Evolutionary conservation across 1,139 yeast genomes (phyloP), one percentile per base, ranked within the genome.

Genomic region (Pichia sp.): DNA sequence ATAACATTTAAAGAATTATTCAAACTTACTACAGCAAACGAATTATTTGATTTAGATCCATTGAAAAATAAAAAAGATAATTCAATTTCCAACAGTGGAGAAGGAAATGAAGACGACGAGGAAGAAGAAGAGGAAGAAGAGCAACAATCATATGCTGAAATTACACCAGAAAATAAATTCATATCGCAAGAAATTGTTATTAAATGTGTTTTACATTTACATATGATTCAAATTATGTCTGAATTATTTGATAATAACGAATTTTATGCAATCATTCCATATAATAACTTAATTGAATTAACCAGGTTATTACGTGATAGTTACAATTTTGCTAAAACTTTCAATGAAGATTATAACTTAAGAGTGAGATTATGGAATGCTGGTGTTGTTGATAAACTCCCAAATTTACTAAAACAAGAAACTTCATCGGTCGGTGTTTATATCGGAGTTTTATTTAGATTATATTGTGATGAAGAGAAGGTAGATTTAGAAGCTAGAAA

Each of bases 371-470:
- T 94, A 41, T 90, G 95, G 82, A 86, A 87, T 59, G 87, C 94
- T 9, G 96, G 97, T 2, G 82, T 89, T 32, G 92, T 90, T 67
- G 95, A 87, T 58, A 84, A 92, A 60, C 73, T 90, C 50, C 98
- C 99, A 24, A 94, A 92, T 59, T 69, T 94, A 55, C 69, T 90
- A 55, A 86, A 87, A 56, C 98, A 94, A 64, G 98, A 94, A 63
- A 82, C 95, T 0, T 80, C 89, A 24, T 80, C 97, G 0, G 84
- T 96, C 2, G 92, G 95, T 2, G 95, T 89, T 2, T 85, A 82
- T 62, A 80, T 92, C 52, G 82, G 83, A 54, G 76, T 89, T 40
- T 73, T 87, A 71, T 85, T 92, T 70, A 74, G 84, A 55, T 69
- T 92, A 63, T 89, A 87, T 62, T 77, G 87, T 55, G 90, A 86